phyloP scores from a whole-genome alignment of 345 rosid genomes.

The Populus davidiana region DNA sequence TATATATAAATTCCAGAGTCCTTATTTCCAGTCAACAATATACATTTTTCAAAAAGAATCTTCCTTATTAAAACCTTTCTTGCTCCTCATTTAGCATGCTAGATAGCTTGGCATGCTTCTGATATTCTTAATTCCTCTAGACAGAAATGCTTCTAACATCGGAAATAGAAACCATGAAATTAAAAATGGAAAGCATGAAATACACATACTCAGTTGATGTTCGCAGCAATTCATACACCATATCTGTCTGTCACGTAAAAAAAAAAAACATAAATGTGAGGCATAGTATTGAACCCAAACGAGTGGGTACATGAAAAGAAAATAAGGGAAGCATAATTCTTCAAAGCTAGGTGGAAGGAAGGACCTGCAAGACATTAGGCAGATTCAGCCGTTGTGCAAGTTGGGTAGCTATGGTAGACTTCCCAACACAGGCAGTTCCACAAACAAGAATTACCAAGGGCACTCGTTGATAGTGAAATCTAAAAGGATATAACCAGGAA shows the following conservation, averaged over 20 bases:
- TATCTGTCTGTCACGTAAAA: constrained; percentile 59
- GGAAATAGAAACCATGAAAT: not conserved
- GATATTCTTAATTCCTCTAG: constrained; percentile 5
- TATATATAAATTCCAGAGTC: not conserved
- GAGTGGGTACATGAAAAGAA: not conserved
- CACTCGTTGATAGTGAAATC: constrained; percentile 98
- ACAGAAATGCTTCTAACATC: not conserved
- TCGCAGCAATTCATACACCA: constrained; percentile 88
- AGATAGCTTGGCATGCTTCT: not conserved
- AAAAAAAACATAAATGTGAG: constrained; percentile 3
- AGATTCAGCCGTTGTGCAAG: constrained; percentile 96
- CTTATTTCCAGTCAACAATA: not conserved
- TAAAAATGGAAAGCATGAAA: not conserved
- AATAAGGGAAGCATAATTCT: not conserved
- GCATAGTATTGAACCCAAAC: not conserved
- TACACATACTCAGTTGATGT: constrained; percentile 77
- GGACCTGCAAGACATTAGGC: constrained; percentile 94
- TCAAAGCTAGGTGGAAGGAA: constrained; percentile 7
- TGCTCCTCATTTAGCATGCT: not conserved
- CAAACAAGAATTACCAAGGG: constrained; percentile 97
- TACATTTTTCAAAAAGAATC: not conserved
- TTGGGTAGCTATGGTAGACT: constrained; percentile 97
- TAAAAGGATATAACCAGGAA: constrained; percentile 26
- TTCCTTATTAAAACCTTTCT: not conserved
- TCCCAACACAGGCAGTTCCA: constrained; percentile 98